A percentile compares a stretch with the other conserved stretches of the same genome.
phyloP scores from a whole-genome alignment of 2,329 filamentous ascomycete species.

The Aureobasidium vineae region DNA sequence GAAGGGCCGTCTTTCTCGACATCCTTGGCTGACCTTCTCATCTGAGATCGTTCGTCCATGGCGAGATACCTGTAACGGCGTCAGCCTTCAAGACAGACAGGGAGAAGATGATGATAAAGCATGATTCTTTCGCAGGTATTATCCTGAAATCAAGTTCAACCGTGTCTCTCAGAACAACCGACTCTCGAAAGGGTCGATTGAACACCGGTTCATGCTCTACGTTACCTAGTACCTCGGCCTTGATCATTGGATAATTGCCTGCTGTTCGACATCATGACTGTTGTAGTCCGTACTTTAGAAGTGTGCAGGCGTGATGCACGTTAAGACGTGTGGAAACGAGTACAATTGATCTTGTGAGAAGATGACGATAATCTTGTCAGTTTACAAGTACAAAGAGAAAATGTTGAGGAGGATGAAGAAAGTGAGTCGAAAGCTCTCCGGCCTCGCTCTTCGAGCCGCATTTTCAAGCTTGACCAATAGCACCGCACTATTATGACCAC shows the following conservation, averaged over 20 bases:
- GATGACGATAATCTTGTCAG: not conserved
- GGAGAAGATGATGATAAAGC: constrained; percentile 40
- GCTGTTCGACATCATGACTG: constrained; percentile 29
- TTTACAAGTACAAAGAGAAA: not conserved
- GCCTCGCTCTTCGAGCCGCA: constrained; percentile 15
- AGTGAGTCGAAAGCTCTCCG: constrained; percentile 5
- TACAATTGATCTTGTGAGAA: not conserved
- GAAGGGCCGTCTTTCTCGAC: constrained; percentile 30
- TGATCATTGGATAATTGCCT: constrained; percentile 24
- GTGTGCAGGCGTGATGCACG: not conserved
- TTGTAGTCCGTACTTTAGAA: constrained; percentile 30
- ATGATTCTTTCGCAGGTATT: constrained; percentile 55
- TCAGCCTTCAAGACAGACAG: constrained; percentile 26
- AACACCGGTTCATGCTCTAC: constrained; percentile 41
- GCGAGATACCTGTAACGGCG: not conserved
- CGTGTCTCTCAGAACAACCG: constrained; percentile 52
- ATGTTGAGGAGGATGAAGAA: constrained; percentile 11
- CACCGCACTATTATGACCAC: not conserved
- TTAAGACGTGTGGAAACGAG: not conserved
- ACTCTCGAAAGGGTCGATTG: constrained; percentile 26
- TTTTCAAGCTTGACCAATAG: constrained; percentile 5
- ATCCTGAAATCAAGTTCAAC: constrained; percentile 55
- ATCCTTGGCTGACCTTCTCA: constrained; percentile 23
- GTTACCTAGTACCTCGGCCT: constrained; percentile 35
- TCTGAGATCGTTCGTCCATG: constrained; percentile 32